Percentiles rank a stretch among this genome's conserved stretches.
Conservation (phyloP, 768 basidiomycete genomes). For the Boletus reticulatus region DNA sequence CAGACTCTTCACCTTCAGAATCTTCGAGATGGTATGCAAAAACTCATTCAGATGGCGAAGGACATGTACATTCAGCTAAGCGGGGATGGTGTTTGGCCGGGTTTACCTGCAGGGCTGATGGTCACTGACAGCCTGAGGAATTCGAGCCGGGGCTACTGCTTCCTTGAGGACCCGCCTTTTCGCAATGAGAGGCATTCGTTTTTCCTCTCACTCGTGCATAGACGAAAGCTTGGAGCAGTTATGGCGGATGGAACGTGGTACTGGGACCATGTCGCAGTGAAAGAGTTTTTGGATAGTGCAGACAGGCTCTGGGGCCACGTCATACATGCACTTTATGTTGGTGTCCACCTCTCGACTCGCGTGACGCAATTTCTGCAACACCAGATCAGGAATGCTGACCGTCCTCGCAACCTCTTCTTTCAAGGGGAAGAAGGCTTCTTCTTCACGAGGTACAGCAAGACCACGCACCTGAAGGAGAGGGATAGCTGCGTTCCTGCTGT, state of each 20-base stretch:
- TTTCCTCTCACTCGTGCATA: neutral
- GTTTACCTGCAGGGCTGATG: neutral
- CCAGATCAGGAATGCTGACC: conserved; percentile 1
- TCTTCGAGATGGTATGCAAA: neutral
- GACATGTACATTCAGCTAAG: neutral
- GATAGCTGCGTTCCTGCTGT: conserved; percentile 2
- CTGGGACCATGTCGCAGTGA: neutral
- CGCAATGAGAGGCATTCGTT: neutral
- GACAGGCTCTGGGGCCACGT: neutral
- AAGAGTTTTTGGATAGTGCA: neutral
- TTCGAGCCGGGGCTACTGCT: neutral
- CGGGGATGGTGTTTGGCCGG: neutral
- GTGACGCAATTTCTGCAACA: conserved; percentile 3
- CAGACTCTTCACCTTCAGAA: neutral
- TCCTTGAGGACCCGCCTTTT: neutral
- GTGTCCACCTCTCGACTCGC: neutral
- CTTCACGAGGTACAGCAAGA: conserved; percentile 10
- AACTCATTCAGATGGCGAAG: neutral
- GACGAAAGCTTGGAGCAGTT: neutral
- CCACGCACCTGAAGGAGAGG: conserved; percentile 1
- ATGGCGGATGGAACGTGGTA: neutral
- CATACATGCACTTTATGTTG: neutral
- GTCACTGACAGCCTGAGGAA: neutral
- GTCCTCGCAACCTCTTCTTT: conserved; percentile 4
- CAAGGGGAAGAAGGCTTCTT: conserved; percentile 3